These are phyloP conservation scores for Xylaria acuta DNA, from an alignment of 495 filamentous ascomycete species.

Conservation along the genomic window DNA sequence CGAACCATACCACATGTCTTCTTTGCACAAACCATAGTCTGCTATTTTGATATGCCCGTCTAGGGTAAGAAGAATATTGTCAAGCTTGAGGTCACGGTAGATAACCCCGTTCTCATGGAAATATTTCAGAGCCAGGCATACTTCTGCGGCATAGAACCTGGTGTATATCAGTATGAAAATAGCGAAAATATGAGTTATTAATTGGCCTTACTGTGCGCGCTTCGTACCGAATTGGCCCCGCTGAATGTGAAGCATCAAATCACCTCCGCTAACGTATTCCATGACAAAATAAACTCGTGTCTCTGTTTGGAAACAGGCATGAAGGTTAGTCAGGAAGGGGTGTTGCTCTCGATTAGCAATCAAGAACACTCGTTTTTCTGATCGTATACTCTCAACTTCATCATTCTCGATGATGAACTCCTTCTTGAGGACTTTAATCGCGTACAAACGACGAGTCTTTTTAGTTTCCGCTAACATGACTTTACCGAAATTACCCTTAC, in stretches of 20 bases:
- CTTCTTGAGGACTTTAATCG: constrained; percentile 99
- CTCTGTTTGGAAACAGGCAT: constrained; percentile 99
- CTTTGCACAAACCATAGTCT: constrained; percentile 98
- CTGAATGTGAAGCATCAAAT: constrained; percentile 99
- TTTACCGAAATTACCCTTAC: constrained; percentile 99
- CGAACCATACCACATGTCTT: constrained; percentile 99
- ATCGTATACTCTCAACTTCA: constrained; percentile 98
- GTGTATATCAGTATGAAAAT: constrained; percentile 11
- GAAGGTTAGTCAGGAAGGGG: constrained; percentile 92
- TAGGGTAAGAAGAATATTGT: constrained; percentile 95
- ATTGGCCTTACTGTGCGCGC: constrained; percentile 81
- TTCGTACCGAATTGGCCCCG: constrained; percentile 94
- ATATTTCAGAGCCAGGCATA: constrained; percentile 96
- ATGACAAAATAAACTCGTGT: constrained; percentile 99
- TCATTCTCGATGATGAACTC: constrained; percentile 99
- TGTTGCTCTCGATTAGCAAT: constrained; percentile 98
- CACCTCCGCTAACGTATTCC: constrained; percentile 99
- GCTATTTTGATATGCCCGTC: constrained; percentile 99
- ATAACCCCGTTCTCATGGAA: constrained; percentile 99
- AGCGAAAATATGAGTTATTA: constrained; percentile 16
- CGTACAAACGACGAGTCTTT: constrained; percentile 86
- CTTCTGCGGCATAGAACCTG: constrained; percentile 97
- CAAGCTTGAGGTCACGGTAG: constrained; percentile 98
- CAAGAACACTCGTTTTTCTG: constrained; percentile 96
- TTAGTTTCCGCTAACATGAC: constrained; percentile 99